Conservation (phyloP, 805 yeast genomes). For the Candida fluviatilis region DNA sequence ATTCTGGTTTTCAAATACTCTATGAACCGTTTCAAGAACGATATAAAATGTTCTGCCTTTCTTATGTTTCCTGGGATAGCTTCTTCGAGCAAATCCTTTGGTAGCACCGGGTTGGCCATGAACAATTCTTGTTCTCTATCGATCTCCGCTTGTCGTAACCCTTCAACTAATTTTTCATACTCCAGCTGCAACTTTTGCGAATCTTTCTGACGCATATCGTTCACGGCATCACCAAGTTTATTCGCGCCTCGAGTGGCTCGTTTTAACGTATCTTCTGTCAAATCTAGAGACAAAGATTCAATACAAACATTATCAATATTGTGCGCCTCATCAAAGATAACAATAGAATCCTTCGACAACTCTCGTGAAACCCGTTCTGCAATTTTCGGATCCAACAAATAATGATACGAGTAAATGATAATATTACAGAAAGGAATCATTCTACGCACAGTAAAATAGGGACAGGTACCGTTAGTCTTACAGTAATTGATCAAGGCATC, state of each 20-base stretch:
- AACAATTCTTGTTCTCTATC: slow-evolving; percentile 58
- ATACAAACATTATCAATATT: slow-evolving; percentile 98
- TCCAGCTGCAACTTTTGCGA: slow-evolving; percentile 83
- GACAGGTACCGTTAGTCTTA: slow-evolving; percentile 78
- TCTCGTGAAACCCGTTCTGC: slow-evolving; percentile 93
- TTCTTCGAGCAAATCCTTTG: slow-evolving; percentile 80
- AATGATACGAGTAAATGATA: slow-evolving; percentile 94
- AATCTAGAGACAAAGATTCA: slow-evolving; percentile 86
- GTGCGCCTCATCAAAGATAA: slow-evolving; percentile 98
- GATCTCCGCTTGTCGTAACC: slow-evolving; percentile 77
- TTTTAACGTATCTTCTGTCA: slow-evolving; percentile 85
- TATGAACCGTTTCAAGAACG: slow-evolving; percentile 86
- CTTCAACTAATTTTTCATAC: slow-evolving; percentile 86
- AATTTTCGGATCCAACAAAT: slow-evolving; percentile 92
- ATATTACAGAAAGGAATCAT: slow-evolving; percentile 95
- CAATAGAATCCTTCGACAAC: slow-evolving; percentile 85
- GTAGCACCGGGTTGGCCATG: slow-evolving; percentile 83
- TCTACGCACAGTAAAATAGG: slow-evolving; percentile 95
- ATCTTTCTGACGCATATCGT: slow-evolving; percentile 77
- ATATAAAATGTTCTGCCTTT: slow-evolving; percentile 94
- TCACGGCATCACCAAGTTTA: slow-evolving; percentile 74
- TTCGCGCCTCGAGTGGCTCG: slow-evolving; percentile 85
- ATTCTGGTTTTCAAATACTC: slow-evolving; percentile 94
- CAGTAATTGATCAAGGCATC: slow-evolving; percentile 79
- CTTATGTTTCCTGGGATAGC: slow-evolving; percentile 97